phyloP scores from a whole-genome alignment of 31 red algal genomes.

The Odonthalia washingtoniensis region DNA sequence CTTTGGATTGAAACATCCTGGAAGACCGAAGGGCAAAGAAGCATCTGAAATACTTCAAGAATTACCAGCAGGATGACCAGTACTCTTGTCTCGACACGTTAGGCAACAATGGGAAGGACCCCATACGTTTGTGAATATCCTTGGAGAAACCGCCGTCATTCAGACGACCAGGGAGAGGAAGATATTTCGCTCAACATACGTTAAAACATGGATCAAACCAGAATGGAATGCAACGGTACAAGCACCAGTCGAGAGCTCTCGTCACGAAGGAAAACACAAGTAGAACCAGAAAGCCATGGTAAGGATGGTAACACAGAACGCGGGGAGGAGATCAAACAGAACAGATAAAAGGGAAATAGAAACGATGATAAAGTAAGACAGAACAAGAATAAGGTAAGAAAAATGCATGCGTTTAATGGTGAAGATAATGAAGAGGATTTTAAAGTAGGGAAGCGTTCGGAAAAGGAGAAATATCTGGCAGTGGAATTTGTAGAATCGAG shows the following conservation, averaged over 20 bases:
- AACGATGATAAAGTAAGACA: too few species aligned
- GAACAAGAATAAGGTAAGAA: too few species aligned
- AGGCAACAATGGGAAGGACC: neutral
- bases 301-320: neutral
- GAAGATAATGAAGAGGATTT: too few species aligned
- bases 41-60: neutral
- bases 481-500: too few species aligned
- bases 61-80: neutral
- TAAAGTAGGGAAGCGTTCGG: too few species aligned
- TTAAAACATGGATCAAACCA: neutral
- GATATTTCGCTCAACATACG: neutral
- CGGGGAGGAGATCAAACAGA: neutral
- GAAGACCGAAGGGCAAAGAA: neutral
- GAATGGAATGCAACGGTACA: neutral
- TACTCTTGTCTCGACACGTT: neutral
- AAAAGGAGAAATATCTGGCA: too few species aligned
- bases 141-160: neutral
- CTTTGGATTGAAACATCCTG: neutral
- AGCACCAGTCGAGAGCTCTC: too few species aligned
- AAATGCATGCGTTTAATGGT: too few species aligned
- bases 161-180: too few species aligned
- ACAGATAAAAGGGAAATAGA: neutral
- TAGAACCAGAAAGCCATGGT: neutral
- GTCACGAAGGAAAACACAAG: too few species aligned
- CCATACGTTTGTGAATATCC: neutral